These are phyloP conservation scores for Boletus huronensis DNA, from an alignment of 768 basidiomycete species.

Conservation along the genomic window DNA sequence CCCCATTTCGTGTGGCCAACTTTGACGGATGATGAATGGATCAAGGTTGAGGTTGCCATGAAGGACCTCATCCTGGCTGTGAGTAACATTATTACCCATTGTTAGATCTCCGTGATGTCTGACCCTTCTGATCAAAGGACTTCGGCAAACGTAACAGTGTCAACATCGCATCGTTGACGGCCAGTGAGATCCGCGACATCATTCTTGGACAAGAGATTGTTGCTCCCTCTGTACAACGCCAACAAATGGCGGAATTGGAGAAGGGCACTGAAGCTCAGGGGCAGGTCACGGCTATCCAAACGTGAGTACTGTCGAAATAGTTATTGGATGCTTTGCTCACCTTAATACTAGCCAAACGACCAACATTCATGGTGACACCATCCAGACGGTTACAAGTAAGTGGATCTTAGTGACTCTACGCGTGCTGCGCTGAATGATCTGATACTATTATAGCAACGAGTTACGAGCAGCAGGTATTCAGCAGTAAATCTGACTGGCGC, in stretches of 20 bases:
- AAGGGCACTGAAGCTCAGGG: slow-evolving; percentile 92
- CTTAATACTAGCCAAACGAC: slow-evolving; percentile 70
- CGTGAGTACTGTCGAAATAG: slow-evolving; percentile 38
- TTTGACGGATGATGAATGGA: slow-evolving; percentile 92
- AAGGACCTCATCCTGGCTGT: slow-evolving; percentile 94
- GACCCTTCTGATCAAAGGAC: slow-evolving; percentile 48
- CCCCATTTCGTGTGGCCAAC: slow-evolving; percentile 98
- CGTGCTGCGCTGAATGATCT: not conserved
- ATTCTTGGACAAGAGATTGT: slow-evolving; percentile 99
- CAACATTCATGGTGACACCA: slow-evolving; percentile 94
- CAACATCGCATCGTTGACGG: slow-evolving; percentile 95
- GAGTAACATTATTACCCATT: slow-evolving; percentile 21
- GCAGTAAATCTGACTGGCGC: slow-evolving; percentile 99
- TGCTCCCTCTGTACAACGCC: slow-evolving; percentile 91
- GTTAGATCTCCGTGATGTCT: slow-evolving; percentile 6
- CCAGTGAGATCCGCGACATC: slow-evolving; percentile 96
- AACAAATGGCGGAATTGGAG: slow-evolving; percentile 99
- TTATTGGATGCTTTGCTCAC: slow-evolving; percentile 3
- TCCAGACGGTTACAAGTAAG: slow-evolving; percentile 91
- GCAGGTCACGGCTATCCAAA: slow-evolving; percentile 95
- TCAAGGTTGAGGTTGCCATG: slow-evolving; percentile 98
- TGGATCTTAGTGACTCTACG: not conserved
- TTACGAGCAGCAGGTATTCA: slow-evolving; percentile 98
- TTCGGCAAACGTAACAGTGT: slow-evolving; percentile 99
- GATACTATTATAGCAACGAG: slow-evolving; percentile 62